A percentile compares a stretch with the other conserved stretches of the same genome.
These are phyloP conservation scores for Amphirosellinia nigrospora DNA, from an alignment of 495 filamentous ascomycete species.

Conservation along the genomic window DNA sequence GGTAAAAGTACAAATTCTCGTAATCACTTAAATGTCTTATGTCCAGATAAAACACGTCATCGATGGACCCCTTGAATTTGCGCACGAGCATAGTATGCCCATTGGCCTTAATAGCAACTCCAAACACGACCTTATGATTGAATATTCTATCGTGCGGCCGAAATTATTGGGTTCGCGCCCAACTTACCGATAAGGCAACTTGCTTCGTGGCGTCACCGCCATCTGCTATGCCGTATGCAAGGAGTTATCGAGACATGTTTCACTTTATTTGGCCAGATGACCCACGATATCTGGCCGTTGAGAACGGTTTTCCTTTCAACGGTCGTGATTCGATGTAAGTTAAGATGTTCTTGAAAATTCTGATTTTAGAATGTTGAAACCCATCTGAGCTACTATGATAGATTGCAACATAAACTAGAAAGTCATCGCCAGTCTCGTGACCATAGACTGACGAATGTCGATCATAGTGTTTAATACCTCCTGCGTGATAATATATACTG, in stretches of 20 bases:
- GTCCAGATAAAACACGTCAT: neutral
- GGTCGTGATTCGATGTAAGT: neutral
- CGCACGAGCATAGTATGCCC: neutral
- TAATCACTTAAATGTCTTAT: neutral
- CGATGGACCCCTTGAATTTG: conserved; percentile 1
- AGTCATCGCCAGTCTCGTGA: neutral
- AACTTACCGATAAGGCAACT: neutral
- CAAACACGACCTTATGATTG: neutral
- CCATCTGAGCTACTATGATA: neutral
- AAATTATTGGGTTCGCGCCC: neutral
- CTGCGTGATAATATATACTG: neutral
- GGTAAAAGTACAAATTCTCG: neutral
- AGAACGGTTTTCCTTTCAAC: neutral
- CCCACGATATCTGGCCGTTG: too few relatives aligned
- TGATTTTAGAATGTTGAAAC: neutral
- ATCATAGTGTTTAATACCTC: neutral
- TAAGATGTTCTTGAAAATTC: neutral
- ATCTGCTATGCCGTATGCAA: neutral
- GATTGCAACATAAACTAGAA: neutral
- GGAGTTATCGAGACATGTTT: neutral
- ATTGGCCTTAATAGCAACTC: neutral
- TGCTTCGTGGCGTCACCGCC: conserved; percentile 4
- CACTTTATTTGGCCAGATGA: neutral
- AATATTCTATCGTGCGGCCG: neutral
- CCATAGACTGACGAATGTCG: neutral